A percentile compares a stretch with the other conserved stretches of the same genome.
Conservation (phyloP, 768 basidiomycete genomes). For the Phaffia tasmanica region DNA sequence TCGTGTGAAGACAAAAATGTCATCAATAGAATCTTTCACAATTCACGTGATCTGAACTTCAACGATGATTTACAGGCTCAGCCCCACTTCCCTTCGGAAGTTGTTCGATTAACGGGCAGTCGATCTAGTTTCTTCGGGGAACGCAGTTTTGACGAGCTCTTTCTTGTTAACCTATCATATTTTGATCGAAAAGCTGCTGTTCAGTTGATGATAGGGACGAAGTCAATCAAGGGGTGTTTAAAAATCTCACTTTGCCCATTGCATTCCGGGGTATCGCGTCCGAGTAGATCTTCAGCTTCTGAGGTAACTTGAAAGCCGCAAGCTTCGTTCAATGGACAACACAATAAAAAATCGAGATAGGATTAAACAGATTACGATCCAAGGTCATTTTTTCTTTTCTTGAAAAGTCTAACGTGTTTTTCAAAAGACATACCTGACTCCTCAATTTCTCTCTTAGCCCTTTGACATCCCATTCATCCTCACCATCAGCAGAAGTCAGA, state of each 20-base stretch:
- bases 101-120: not conserved
- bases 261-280: conserved; percentile 28
- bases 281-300: conserved; percentile 22
- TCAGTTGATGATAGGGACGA: not conserved
- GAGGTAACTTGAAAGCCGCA: conserved; percentile 22
- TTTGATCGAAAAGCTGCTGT: not conserved
- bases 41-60: not conserved
- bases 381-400: not conserved
- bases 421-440: conserved; percentile 4
- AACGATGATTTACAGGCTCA: not conserved
- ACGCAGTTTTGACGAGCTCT: conserved; percentile 23
- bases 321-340: conserved; percentile 1
- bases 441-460: conserved; percentile 24
- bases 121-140: not conserved
- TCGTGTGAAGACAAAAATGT: too few relatives aligned
- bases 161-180: conserved; percentile 22
- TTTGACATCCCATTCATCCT: conserved; percentile 23
- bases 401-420: too few relatives aligned
- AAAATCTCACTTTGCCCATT: conserved; percentile 27
- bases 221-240: not conserved
- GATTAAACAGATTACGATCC: not conserved
- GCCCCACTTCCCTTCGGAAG: not conserved
- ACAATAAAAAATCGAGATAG: not conserved
- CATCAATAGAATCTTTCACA: not conserved
- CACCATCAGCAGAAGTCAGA: not conserved